Percentiles rank a stretch among this genome's conserved stretches.
Conservation (phyloP, 441 rosid genomes). For the Codiaeum variegatum region DNA sequence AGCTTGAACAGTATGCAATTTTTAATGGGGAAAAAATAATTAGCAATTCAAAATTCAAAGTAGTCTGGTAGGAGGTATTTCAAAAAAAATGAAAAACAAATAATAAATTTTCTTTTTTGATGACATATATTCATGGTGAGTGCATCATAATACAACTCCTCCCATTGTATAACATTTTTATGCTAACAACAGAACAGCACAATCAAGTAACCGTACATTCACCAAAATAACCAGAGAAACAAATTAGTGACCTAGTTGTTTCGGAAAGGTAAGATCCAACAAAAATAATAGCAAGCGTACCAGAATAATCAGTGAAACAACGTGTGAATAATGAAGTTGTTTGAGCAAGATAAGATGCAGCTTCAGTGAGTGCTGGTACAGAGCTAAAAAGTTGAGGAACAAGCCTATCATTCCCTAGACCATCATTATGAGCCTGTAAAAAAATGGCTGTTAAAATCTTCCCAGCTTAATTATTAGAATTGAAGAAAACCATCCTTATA, state of each 20-base stretch:
- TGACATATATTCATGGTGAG: neutral
- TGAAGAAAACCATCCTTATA: neutral
- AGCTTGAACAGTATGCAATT: neutral
- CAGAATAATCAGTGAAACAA: slow-evolving; percentile 80
- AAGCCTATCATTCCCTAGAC: slow-evolving; percentile 34
- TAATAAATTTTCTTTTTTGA: neutral
- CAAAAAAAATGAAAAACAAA: neutral
- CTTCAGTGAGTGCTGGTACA: slow-evolving; percentile 71
- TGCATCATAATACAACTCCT: neutral
- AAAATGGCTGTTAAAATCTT: neutral
- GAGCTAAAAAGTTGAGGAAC: slow-evolving; percentile 59
- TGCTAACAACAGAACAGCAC: neutral
- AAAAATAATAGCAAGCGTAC: slow-evolving; percentile 29
- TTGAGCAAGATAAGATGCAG: slow-evolving; percentile 76
- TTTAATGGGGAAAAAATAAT: neutral
- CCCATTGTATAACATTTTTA: neutral
- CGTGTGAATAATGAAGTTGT: slow-evolving; percentile 76
- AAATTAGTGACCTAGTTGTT: too few species aligned
- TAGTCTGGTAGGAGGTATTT: neutral
- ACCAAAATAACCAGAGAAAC: too few species aligned
- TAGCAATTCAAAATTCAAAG: neutral
- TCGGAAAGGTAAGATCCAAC: too few species aligned
- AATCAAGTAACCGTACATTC: neutral
- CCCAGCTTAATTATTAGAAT: neutral
- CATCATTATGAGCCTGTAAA: slow-evolving; percentile 37